Base-by-base conservation (phyloP, 768 basidiomycete genomes). In the Polyporus arcularius region DNA sequence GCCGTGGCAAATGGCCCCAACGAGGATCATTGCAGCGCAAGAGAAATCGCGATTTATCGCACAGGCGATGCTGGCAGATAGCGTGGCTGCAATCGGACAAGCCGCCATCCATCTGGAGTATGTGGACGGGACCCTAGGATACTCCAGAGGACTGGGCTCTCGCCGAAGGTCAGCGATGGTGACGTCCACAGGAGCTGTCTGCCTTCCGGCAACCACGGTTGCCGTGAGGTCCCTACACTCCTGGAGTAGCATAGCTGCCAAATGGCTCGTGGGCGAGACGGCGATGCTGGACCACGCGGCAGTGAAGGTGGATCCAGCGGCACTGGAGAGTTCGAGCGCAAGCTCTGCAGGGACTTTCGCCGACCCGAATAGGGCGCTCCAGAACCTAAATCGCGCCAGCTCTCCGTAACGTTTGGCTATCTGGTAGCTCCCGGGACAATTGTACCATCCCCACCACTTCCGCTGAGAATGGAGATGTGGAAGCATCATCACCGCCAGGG, bases 371-470 rank as follows among this genome's bases (percentile, higher is more conserved):
- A 57, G 47, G n/a, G 50, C 51, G 40, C 55, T 53, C 61, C 55
- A 62, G 16, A 49, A 53, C 16, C 31, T 38, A 30, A 52, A 57
- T 1, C 51, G 51, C 39, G 61, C 61, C 15, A 62, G 30, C 30
- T 62, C 45, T 15, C 61, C 55, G 18, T 57, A 62, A 4, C 61
- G 55, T 42, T 56, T 55, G 5, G 61, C 55, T 16, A 62, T 50
- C 16, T 62, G 31, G 46, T 57, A 62, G 45, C 60, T 57, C 3
- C 60, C 60, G 5, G 60, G 60, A 10, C 49, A 55, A 28, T 61
- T 61, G 60, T 61, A 61, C 60, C 60, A 61, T 12, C 60, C 60
- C 39, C 53, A 55, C 53, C 53, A 61, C 41, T 52, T 61, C n/a
- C 60, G 54, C 18, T 50, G 39, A 21, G 53, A 41, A 43, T 61